Evolutionary conservation across 345 rosid genomes (phyloP), one percentile per base, ranked within the genome.

Genomic region (Mangifera indica): DNA sequence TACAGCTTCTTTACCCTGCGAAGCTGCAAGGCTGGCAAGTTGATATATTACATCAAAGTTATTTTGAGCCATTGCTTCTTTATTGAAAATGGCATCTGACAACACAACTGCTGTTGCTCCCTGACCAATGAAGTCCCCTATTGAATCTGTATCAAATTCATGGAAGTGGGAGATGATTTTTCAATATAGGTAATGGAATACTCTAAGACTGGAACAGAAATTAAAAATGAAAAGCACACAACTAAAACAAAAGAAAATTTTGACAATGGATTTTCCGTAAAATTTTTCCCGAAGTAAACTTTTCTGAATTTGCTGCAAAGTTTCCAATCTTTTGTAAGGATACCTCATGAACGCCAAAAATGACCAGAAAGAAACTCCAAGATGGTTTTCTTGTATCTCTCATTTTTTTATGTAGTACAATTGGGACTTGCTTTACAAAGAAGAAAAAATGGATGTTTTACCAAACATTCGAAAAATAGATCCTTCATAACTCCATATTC

Each of bases 61-160:
- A 25, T 66, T 74, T 51, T 64, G 73, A 63, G 34, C 26, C 82
- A 83, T 83, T 59, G 86, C 84, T 25, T 60, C 81, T 66, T 82
- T 83, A 76, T 74, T 58, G 57, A 87, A 84, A 66, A 83, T 85
- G 71, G 89, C 85, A 74, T 83, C 87, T 0, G 89, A 87, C 45
- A 87, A 69, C 60, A 87, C 86, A 42, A 85, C 91, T n/a, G 89
- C 72, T 51, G 82, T 67, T 67, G 91, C 91, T 67, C 88, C 91
- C 51, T 44, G 55, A 46, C 72, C 73, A 60, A 87, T 83, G 62
- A 83, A 87, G 20, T 80, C 84, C 37, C 74, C 81, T 25, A 81
- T 59, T 20, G 81, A 83, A 71, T 82, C 91, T 87, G 83, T 63
- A 62, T 74, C 72, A 64, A 37, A 67, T 12, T 42, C 18, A 67